These are phyloP conservation scores for Aspergillus funiculosus DNA, from an alignment of 495 filamentous ascomycete genomes.

Conservation along the genomic window DNA sequence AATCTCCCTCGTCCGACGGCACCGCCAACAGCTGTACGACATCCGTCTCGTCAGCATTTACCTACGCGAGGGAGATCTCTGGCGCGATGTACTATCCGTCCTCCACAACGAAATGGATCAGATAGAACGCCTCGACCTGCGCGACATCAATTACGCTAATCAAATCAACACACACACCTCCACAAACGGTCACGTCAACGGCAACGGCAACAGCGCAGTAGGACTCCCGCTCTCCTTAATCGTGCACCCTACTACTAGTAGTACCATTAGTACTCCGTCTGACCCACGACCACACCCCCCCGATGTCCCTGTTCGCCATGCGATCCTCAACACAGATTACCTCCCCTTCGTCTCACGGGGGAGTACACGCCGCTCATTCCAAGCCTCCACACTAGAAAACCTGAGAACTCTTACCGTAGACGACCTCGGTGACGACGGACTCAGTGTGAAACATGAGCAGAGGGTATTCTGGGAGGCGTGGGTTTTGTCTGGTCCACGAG, in stretches of 20 bases:
- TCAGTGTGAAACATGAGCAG: constrained; percentile 45
- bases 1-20: constrained; percentile 50
- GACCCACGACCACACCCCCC: neutral
- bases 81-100: constrained; percentile 54
- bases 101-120: constrained; percentile 54
- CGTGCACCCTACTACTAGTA: constrained; percentile 8
- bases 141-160: constrained; percentile 54
- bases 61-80: constrained; percentile 52
- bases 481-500: constrained; percentile 41
- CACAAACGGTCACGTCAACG: constrained; percentile 24
- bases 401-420: constrained; percentile 31
- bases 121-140: constrained; percentile 55
- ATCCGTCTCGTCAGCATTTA: constrained; percentile 53
- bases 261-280: constrained; percentile 1
- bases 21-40: constrained; percentile 50
- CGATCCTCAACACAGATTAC: constrained; percentile 12
- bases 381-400: constrained; percentile 20
- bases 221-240: constrained; percentile 9
- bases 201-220: constrained; percentile 6
- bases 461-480: constrained; percentile 61
- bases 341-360: constrained; percentile 9
- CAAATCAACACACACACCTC: constrained; percentile 44
- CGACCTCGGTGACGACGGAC: constrained; percentile 55
- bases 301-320: too few relatives aligned
- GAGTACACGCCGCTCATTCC: constrained; percentile 21